Base-by-base conservation (phyloP, 176 grass and related monocot species). In the Aegilops tauschii region DNA sequence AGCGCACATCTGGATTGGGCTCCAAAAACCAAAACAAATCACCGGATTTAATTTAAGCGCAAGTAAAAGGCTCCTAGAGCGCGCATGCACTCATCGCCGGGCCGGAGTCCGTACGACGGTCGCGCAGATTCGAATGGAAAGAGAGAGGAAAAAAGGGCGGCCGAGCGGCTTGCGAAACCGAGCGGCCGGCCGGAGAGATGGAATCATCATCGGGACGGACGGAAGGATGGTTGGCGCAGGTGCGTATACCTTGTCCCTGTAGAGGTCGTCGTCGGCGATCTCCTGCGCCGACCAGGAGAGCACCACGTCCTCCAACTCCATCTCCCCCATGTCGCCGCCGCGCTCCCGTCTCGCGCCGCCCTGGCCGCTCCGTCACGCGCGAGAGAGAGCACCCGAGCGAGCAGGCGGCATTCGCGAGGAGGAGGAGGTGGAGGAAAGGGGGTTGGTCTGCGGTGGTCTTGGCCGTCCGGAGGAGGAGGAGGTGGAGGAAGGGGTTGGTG, bases 251-350 rank as follows among this genome's bases (percentile, higher is more conserved):
- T 92, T 1, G 6, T 59, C 69, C 21, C 71, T 16, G 87, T 42
- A 83, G 45, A 90, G 82, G 27, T 87, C 40, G 73, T 78, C 50
- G 80, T 94, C 52, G 37, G 69, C 39, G 73, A 94, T 69, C 0
- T 92, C 81, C 9, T 18, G 42, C 61, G 92, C 25, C 1, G 61
- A 71, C 92, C 92, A 94, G 63, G 92, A 90, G 52, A 94, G 89
- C 69, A 94, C 75, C 13, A 85, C 75, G 61, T 82, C 84, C 32
- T 28, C 80, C 87, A 94, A 82, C 31, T 86, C 82, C 30, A 9
- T 68, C 83, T 82, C 44, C 47, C 47, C 47, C 13, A 13, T 13
- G 47, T 49, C 47, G 47, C 47, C 47, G 47, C 47, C 13, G 13
- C 13, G 47, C 47, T 49, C 12, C 12, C 47, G 12, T 49, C 47